phyloP scores from a whole-genome alignment of 768 basidiomycete species.

The Podaxis rugospora region DNA sequence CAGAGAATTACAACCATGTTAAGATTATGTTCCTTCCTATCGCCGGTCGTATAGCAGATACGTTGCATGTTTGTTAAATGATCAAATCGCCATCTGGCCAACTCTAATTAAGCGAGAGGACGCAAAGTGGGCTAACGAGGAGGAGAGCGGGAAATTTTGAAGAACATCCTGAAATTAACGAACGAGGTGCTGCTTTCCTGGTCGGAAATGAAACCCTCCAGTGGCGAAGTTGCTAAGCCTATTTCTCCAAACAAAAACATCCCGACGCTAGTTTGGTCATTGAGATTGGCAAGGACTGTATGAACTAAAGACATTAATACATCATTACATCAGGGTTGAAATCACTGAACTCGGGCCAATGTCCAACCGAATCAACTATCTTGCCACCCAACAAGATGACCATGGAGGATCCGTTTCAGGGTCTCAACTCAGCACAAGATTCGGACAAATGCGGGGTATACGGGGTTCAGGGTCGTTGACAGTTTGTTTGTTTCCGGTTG shows the following conservation, averaged over 20 bases:
- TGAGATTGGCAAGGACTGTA: neutral
- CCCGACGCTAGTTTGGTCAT: too few relatives aligned
- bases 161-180: neutral
- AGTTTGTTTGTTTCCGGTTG: neutral
- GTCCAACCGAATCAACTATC: neutral
- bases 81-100: neutral
- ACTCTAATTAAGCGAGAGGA: neutral
- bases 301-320: neutral
- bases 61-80: neutral
- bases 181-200: neutral
- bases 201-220: neutral
- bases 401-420: neutral
- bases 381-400: neutral
- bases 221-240: too few relatives aligned
- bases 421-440: neutral
- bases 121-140: neutral
- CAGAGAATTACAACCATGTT: too few relatives aligned
- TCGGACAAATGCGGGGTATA: constrained; percentile 4
- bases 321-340: too few relatives aligned
- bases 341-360: neutral
- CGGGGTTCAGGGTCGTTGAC: neutral
- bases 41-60: too few relatives aligned
- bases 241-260: too few relatives aligned
- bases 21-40: too few relatives aligned
- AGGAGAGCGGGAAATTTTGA: neutral